Evolutionary conservation across 805 yeast species (phyloP), one percentile per base, ranked within the genome.

Genomic region (Metschnikowia kofuensis): DNA sequence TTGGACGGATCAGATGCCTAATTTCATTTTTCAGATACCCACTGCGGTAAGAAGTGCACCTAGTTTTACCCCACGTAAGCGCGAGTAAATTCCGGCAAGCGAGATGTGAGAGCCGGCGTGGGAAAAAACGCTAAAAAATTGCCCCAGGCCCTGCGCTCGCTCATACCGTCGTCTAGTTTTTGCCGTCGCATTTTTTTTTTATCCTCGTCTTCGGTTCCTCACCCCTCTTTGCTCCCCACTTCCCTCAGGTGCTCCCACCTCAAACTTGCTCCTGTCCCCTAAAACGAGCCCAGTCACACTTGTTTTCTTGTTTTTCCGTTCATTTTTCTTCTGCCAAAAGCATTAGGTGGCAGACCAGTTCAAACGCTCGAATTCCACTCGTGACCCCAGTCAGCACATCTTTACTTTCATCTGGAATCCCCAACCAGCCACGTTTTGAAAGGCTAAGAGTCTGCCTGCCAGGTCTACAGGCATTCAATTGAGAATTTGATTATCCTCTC

Each of bases 211-310:
- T 38, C 38, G 32, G 32, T 30, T 45, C 34, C 21, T 30, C 47
- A 26, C 49, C 47, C 45, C 45, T 32, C 50, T 38, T 42, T 29
- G 40, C 42, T 28, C 46, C 30, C 46, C 46, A 40, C 49, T 40
- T 40, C 41, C 50, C 40, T 34, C 38, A 32, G 42, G 38, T 35
- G 10, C 50, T 11, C 37, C 39, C 40, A 36, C 50, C 38, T 35
- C 35, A 26, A 46, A 37, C 49, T 46, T 41, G 28, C 35, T 38
- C 44, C 47, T 21, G 35, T 41, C 44, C 46, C 38, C 38, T 35
- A 42, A 34, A 34, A 15, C 44, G 37, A 29, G 35, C 29, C 14
- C 35, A 12, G 34, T 35, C 32, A 29, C 29, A 5, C 32, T 41
- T 14, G 30, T 28, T 38, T 28, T 45, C 35, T 14, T 21, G 16